A percentile compares a stretch with the other conserved stretches of the same genome.
Evolutionary conservation across 257 asterid species (phyloP).

Genomic region (Nicotiana obtusifolia): DNA sequence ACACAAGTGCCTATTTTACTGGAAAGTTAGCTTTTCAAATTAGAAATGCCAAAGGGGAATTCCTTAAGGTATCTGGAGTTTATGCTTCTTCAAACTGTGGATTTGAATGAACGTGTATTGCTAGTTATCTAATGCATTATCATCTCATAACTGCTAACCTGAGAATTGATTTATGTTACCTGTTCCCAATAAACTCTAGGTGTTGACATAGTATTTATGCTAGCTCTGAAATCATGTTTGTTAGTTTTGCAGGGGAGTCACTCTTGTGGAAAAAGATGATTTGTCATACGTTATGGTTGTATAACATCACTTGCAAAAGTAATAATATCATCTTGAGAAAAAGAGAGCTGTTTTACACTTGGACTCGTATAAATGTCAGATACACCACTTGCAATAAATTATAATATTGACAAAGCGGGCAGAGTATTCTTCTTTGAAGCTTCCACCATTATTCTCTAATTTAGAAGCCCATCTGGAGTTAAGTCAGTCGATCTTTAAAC

Average conservation of each 20-base stretch:
- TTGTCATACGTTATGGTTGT: background rate
- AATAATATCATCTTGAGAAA: background rate
- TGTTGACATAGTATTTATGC: background rate
- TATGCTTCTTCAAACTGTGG: background rate
- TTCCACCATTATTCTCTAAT: background rate
- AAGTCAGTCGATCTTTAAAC: background rate
- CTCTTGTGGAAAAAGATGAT: background rate
- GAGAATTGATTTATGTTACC: background rate
- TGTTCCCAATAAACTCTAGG: background rate
- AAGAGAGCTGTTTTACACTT: background rate
- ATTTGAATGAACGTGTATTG: background rate
- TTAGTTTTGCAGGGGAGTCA: constrained; percentile 1
- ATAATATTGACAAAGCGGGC: background rate
- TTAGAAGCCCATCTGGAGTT: background rate
- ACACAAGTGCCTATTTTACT: background rate
- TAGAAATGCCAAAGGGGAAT: background rate
- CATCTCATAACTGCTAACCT: background rate
- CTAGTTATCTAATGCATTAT: background rate
- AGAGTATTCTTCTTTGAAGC: background rate
- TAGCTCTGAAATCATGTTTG: background rate
- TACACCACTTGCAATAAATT: background rate
- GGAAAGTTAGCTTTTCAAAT: background rate
- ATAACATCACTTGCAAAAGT: background rate
- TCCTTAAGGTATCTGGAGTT: background rate
- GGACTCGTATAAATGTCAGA: background rate